Conservation (phyloP, 2,329 filamentous ascomycete species). For the Nannizzia gypsea region DNA sequence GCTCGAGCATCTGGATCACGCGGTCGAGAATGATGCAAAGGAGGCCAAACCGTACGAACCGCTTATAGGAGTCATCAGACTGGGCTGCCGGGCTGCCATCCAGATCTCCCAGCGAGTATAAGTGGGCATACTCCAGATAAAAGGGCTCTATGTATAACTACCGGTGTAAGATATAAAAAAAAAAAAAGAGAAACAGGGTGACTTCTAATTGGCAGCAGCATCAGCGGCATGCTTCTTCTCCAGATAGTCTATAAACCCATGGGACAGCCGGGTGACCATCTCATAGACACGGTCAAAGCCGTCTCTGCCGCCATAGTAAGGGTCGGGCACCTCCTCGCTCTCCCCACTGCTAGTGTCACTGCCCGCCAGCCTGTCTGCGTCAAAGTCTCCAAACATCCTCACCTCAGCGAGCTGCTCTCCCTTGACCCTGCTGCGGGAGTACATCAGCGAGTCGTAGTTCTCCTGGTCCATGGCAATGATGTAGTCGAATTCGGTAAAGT, state of each 20-base stretch:
- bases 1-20: slow-evolving; percentile 90
- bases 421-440: slow-evolving; percentile 44
- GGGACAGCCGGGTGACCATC: slow-evolving; percentile 65
- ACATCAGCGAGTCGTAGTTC: slow-evolving; percentile 61
- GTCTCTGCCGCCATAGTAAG: slow-evolving; percentile 77
- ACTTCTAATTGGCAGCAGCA: background rate
- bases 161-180: background rate
- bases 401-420: slow-evolving; percentile 41
- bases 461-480: slow-evolving; percentile 85
- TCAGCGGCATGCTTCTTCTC: slow-evolving; percentile 19
- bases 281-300: slow-evolving; percentile 81
- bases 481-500: slow-evolving; percentile 83
- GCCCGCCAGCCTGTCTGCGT: slow-evolving; percentile 31
- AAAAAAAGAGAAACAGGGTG: background rate
- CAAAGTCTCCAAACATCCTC: slow-evolving; percentile 74
- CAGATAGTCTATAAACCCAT: slow-evolving; percentile 58
- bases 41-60: slow-evolving; percentile 82
- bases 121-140: background rate
- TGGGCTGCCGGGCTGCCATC: slow-evolving; percentile 86
- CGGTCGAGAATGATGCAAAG: slow-evolving; percentile 84
- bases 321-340: slow-evolving; percentile 61
- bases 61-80: slow-evolving; percentile 71
- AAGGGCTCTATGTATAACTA: background rate
- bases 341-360: background rate
- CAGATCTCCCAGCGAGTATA: slow-evolving; percentile 56